Evolutionary conservation across 345 rosid species (phyloP).

Genomic region (Capsella bursapastoris): DNA sequence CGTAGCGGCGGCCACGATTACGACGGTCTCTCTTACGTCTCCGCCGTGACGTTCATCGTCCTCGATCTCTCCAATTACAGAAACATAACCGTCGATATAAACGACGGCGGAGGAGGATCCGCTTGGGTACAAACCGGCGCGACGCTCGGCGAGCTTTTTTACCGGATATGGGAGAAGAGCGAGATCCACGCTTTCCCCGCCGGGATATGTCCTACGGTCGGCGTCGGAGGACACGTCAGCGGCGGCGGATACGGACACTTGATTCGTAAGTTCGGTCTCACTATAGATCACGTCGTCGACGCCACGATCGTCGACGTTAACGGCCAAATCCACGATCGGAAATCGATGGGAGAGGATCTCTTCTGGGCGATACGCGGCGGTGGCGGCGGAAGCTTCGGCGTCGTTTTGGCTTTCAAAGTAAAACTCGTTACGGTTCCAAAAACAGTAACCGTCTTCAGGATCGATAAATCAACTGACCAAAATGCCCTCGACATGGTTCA

Average conservation of each 20-base stretch:
- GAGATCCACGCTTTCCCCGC: slow-evolving; percentile 58
- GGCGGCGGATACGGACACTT: slow-evolving; percentile 56
- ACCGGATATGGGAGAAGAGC: slow-evolving; percentile 51
- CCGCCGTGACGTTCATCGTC: slow-evolving; percentile 49
- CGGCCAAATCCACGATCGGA: slow-evolving; percentile 47
- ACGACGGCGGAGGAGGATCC: slow-evolving; percentile 39
- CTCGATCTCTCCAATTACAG: slow-evolving; percentile 55
- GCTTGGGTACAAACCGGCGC: slow-evolving; percentile 64
- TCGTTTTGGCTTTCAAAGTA: slow-evolving; percentile 49
- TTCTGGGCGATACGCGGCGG: slow-evolving; percentile 63
- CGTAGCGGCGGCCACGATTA: slow-evolving; percentile 66
- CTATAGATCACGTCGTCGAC: slow-evolving; percentile 51
- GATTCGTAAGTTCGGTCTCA: slow-evolving; percentile 53
- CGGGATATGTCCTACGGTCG: slow-evolving; percentile 54
- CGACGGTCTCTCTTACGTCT: slow-evolving; percentile 64
- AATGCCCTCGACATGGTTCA: slow-evolving; percentile 48
- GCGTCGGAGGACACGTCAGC: slow-evolving; percentile 56
- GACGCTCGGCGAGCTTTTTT: slow-evolving; percentile 54
- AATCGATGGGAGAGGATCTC: slow-evolving; percentile 60
- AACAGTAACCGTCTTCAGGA: slow-evolving; percentile 51
- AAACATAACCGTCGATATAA: slow-evolving; percentile 44
- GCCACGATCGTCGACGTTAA: slow-evolving; percentile 49
- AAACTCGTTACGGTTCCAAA: slow-evolving; percentile 53
- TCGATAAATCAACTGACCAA: slow-evolving; percentile 40
- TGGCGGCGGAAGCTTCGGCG: slow-evolving; percentile 57